These are phyloP conservation scores for Aspergillus nomiae DNA, from an alignment of 2,329 filamentous ascomycete species.

Conservation along the genomic window DNA sequence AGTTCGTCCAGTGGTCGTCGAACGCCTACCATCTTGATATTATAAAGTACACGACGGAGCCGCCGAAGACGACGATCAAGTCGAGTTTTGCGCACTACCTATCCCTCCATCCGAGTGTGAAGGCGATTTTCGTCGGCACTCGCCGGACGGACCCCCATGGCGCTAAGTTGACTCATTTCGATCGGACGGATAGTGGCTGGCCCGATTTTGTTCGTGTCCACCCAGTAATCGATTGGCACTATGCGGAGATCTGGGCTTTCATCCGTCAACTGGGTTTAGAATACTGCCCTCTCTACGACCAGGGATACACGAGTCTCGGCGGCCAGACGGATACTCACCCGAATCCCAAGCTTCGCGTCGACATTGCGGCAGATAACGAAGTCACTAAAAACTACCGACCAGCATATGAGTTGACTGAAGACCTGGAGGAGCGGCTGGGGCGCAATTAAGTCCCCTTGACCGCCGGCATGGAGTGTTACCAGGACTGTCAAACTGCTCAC, in stretches of 20 bases:
- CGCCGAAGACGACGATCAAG: conserved; percentile 62
- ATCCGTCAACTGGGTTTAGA: conserved; percentile 71
- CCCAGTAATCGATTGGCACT: conserved; percentile 97
- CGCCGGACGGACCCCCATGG: conserved; percentile 91
- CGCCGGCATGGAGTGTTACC: not conserved
- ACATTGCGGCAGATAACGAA: conserved; percentile 23
- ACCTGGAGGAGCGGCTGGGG: conserved; percentile 77
- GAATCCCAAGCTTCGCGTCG: conserved; percentile 70
- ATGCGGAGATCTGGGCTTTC: conserved; percentile 90
- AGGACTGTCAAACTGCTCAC: not conserved
- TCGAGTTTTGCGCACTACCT: conserved; percentile 79
- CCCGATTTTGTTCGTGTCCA: conserved; percentile 90
- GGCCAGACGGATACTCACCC: conserved; percentile 86
- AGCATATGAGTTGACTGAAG: conserved; percentile 73
- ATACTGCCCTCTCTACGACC: conserved; percentile 86
- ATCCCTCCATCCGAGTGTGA: conserved; percentile 52
- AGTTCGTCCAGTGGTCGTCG: conserved; percentile 72
- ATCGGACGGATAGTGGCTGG: conserved; percentile 86
- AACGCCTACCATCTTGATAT: conserved; percentile 73
- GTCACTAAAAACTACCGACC: conserved; percentile 59
- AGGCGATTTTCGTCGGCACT: conserved; percentile 85
- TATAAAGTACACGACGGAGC: conserved; percentile 69
- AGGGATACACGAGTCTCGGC: conserved; percentile 88
- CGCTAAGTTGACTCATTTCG: conserved; percentile 74
- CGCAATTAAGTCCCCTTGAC: conserved; percentile 53